phyloP scores from a whole-genome alignment of 2,329 filamentous ascomycete species.

The Cyphellophora europaea region DNA sequence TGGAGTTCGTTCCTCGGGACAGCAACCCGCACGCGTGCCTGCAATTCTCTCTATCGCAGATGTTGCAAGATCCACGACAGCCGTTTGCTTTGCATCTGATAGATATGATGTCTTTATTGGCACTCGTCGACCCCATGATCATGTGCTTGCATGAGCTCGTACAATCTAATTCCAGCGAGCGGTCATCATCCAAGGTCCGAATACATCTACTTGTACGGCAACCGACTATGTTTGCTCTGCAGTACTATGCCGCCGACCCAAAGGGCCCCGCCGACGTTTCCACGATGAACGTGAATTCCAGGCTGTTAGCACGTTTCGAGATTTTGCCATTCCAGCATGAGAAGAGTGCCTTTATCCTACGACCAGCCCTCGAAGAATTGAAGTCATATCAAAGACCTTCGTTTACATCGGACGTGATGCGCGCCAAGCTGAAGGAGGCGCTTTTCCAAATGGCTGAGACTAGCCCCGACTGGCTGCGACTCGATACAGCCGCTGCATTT shows the following conservation, averaged over 20 bases:
- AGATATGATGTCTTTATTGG: conserved; percentile 20
- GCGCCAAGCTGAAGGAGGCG: conserved; percentile 12
- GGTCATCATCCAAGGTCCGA: conserved; percentile 5
- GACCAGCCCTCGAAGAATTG: conserved; percentile 18
- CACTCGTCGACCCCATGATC: conserved; percentile 33
- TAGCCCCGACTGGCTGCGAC: conserved; percentile 11
- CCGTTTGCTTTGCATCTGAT: conserved; percentile 2
- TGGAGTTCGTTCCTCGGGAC: conserved; percentile 11
- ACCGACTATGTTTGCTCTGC: conserved; percentile 11
- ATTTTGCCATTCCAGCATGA: conserved; percentile 8
- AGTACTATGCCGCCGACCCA: conserved; percentile 12
- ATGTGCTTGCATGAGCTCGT: conserved; percentile 25
- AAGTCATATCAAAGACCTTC: conserved; percentile 15
- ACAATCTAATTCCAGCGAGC: neutral
- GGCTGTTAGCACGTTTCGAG: conserved; percentile 16
- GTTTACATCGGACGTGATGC: conserved; percentile 11
- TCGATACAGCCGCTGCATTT: conserved; percentile 15
- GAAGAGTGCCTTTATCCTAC: conserved; percentile 14
- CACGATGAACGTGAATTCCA: conserved; percentile 5
- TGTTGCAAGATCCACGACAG: neutral
- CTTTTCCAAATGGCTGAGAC: conserved; percentile 11
- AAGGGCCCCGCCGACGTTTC: conserved; percentile 5
- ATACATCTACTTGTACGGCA: conserved; percentile 15
- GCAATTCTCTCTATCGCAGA: neutral
- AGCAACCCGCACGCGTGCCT: conserved; percentile 14